Percentiles rank a stretch among this genome's conserved stretches.
Evolutionary conservation across 441 rosid species (phyloP).

Genomic region (Sinapis alba): DNA sequence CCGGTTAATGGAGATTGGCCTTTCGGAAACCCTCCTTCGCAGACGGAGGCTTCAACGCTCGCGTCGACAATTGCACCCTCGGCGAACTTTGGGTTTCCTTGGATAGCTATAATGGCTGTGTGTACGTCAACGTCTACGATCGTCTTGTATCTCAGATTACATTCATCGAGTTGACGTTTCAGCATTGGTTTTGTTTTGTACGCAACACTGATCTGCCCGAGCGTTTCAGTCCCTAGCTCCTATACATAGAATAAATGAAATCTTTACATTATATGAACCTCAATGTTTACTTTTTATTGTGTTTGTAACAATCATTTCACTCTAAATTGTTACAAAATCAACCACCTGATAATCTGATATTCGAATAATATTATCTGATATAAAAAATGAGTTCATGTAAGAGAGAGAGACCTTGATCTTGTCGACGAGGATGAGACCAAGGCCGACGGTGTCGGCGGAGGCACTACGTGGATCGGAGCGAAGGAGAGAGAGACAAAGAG

Average conservation of each 20-base stretch:
- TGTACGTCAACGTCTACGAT: constrained; percentile 28
- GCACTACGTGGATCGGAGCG: constrained; percentile 39
- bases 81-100: constrained; percentile 29
- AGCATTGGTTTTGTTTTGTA: constrained; percentile 23
- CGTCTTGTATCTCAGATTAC: constrained; percentile 27
- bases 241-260: not conserved
- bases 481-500: constrained; percentile 39
- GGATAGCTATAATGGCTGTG: constrained; percentile 28
- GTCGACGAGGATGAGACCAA: constrained; percentile 32
- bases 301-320: not conserved
- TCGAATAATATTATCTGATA: not conserved
- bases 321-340: not conserved
- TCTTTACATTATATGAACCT: not conserved
- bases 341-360: too few relatives aligned
- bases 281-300: not conserved
- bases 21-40: constrained; percentile 30
- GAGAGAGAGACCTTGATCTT: constrained; percentile 30
- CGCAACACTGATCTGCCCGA: constrained; percentile 13
- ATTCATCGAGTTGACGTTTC: constrained; percentile 17
- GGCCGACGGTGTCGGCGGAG: constrained; percentile 37
- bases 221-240: constrained; percentile 7
- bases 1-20: constrained; percentile 36
- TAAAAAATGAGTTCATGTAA: not conserved
- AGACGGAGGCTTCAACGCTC: constrained; percentile 20
- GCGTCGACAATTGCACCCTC: constrained; percentile 23